Conservation (phyloP, 2,329 filamentous ascomycete genomes). For the Claviceps capensis region DNA sequence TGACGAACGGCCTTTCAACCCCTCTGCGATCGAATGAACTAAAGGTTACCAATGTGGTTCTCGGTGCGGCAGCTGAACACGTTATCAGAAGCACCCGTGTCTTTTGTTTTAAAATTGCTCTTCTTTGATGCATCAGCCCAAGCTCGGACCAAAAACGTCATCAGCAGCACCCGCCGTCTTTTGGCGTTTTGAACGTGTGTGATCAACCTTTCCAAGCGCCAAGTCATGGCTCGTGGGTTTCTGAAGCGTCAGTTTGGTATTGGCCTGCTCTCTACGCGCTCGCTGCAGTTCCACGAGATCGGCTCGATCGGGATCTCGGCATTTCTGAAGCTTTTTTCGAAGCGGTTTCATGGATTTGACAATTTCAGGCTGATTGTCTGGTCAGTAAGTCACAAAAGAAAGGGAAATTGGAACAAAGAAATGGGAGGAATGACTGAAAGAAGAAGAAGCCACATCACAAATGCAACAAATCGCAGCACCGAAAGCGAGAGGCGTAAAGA, state of each 20-base stretch:
- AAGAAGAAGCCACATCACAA: too few relatives aligned
- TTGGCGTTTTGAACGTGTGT: conserved; percentile 31
- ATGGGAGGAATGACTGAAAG: not conserved
- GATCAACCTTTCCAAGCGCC: conserved; percentile 30
- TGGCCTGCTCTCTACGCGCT: conserved; percentile 42
- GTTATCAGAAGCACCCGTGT: too few relatives aligned
- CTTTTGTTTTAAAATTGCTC: too few relatives aligned
- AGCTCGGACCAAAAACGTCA: conserved; percentile 33
- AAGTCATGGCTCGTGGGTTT: conserved; percentile 28
- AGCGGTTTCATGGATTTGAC: conserved; percentile 38
- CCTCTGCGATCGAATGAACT: too few relatives aligned
- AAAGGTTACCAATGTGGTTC: too few relatives aligned
- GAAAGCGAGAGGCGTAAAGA: not conserved
- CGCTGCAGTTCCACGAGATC: conserved; percentile 58
- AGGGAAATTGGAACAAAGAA: not conserved
- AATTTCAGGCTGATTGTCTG: conserved; percentile 25
- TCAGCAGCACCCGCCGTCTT: conserved; percentile 26
- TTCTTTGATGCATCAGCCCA: conserved; percentile 1
- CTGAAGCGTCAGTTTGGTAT: conserved; percentile 25
- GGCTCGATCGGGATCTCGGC: conserved; percentile 59
- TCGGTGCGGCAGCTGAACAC: too few relatives aligned
- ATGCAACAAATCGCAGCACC: too few relatives aligned
- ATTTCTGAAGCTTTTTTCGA: conserved; percentile 57
- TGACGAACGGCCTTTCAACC: too few relatives aligned
- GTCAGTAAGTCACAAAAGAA: not conserved